phyloP scores from a whole-genome alignment of 208 protist genomes.

The Leishmania turanica region DNA sequence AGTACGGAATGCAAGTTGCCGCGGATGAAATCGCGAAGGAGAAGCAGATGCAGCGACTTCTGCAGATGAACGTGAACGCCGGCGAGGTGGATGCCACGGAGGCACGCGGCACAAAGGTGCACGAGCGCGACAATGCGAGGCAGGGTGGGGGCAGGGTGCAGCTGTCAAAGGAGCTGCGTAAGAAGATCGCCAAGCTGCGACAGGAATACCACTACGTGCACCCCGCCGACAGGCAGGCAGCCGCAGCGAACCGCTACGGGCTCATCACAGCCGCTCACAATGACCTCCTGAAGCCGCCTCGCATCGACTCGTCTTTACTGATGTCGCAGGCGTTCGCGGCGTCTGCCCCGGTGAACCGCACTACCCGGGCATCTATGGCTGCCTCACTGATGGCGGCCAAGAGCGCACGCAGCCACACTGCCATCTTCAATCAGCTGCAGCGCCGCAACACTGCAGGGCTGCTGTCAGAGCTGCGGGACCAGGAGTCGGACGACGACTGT shows the following conservation, averaged over 20 bases:
- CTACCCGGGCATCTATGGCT: slow-evolving; percentile 11
- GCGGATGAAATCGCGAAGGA: slow-evolving; percentile 90
- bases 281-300: slow-evolving; percentile 66
- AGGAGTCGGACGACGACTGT: slow-evolving; percentile 18
- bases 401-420: slow-evolving; percentile 54
- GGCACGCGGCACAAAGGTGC: slow-evolving; percentile 20
- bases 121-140: slow-evolving; percentile 12
- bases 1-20: slow-evolving; percentile 91
- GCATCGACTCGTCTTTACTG: slow-evolving; percentile 58
- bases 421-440: slow-evolving; percentile 50
- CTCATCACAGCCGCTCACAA: slow-evolving; percentile 73
- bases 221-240: slow-evolving; percentile 19
- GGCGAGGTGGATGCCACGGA: slow-evolving; percentile 24
- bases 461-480: slow-evolving; percentile 42
- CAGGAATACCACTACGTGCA: slow-evolving; percentile 51
- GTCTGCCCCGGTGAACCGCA: slow-evolving; percentile 35
- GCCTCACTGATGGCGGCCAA: slow-evolving; percentile 24
- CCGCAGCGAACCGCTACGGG: slow-evolving; percentile 58
- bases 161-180: slow-evolving; percentile 55
- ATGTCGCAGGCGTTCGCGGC: slow-evolving; percentile 47
- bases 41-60: slow-evolving; percentile 90
- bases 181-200: slow-evolving; percentile 45
- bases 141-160: slow-evolving; percentile 27
- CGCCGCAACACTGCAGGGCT: slow-evolving; percentile 61
- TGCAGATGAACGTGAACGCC: slow-evolving; percentile 68